A percentile compares a stretch with the other conserved stretches of the same genome.
These are phyloP conservation scores for Dichomitus squalens DNA, from an alignment of 1,284 basidiomycete species.

Conservation along the genomic window DNA sequence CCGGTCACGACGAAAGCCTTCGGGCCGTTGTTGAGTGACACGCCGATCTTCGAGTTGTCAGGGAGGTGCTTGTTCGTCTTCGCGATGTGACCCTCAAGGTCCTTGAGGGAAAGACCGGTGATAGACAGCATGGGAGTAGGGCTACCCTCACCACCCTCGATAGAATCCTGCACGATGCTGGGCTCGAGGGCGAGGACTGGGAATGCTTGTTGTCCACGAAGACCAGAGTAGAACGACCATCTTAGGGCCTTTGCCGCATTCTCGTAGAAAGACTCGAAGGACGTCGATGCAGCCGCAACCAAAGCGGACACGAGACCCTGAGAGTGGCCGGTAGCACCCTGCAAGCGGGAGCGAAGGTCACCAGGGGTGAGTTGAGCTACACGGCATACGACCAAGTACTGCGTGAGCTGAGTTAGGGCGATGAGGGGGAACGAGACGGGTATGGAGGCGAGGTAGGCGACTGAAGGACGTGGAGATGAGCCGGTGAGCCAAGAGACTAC, in stretches of 20 bases:
- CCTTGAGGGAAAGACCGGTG: constrained; percentile 79
- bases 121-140: constrained; percentile 95
- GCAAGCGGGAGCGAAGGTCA: constrained; percentile 75
- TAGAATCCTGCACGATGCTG: constrained; percentile 81
- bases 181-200: constrained; percentile 93
- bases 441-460: constrained; percentile 90
- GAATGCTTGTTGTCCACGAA: constrained; percentile 94
- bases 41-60: constrained; percentile 74
- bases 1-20: constrained; percentile 94
- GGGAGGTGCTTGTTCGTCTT: constrained; percentile 90
- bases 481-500: constrained; percentile 86
- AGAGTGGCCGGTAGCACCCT: constrained; percentile 94
- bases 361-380: constrained; percentile 78
- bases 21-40: constrained; percentile 93
- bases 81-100: constrained; percentile 81
- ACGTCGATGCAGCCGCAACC: constrained; percentile 80
- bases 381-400: constrained; percentile 85
- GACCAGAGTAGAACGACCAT: constrained; percentile 93
- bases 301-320: constrained; percentile 96
- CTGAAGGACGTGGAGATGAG: constrained; percentile 68
- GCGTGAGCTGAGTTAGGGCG: constrained; percentile 92
- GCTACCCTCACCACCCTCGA: constrained; percentile 91
- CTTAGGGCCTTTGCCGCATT: constrained; percentile 86
- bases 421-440: constrained; percentile 97
- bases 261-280: constrained; percentile 71